A percentile compares a stretch with the other conserved stretches of the same genome.
These are phyloP conservation scores for Inonotus obliquus DNA, from an alignment of 1,284 basidiomycete species.

Conservation along the genomic window DNA sequence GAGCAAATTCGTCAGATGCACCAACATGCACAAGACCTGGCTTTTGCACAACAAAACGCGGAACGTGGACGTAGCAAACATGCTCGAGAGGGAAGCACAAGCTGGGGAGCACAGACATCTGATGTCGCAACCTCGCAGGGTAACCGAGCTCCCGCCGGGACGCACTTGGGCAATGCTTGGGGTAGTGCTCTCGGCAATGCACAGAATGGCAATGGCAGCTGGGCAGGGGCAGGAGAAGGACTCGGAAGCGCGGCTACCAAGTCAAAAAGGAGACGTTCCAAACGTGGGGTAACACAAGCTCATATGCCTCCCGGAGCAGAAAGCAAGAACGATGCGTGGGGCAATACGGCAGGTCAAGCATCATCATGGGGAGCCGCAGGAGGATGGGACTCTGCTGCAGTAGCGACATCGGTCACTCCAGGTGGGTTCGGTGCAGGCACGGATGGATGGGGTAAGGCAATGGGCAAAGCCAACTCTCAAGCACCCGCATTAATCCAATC, in stretches of 20 bases:
- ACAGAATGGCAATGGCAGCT: not conserved
- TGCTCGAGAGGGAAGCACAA: not conserved
- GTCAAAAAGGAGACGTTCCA: not conserved
- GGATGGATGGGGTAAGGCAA: not conserved
- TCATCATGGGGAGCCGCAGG: not conserved
- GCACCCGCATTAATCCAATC: conserved; percentile 6
- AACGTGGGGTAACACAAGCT: not conserved
- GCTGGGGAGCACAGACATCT: not conserved
- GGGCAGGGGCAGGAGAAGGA: not conserved
- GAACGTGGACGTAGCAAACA: not conserved
- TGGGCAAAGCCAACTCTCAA: not conserved
- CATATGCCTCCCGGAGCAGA: not conserved
- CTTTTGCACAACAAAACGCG: not conserved
- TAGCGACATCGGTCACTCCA: not conserved
- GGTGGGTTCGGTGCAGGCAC: not conserved
- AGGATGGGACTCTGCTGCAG: not conserved
- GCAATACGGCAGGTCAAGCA: conserved; percentile 20
- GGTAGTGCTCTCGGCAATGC: not conserved
- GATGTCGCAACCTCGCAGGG: not conserved
- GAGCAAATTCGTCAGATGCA: not conserved
- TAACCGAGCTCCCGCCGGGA: not conserved
- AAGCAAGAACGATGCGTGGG: not conserved
- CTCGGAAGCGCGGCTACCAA: not conserved
- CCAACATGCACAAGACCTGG: not conserved
- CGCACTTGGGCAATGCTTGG: not conserved